phyloP scores from a whole-genome alignment of 495 filamentous ascomycete genomes.

The Xeromyces bisporus region DNA sequence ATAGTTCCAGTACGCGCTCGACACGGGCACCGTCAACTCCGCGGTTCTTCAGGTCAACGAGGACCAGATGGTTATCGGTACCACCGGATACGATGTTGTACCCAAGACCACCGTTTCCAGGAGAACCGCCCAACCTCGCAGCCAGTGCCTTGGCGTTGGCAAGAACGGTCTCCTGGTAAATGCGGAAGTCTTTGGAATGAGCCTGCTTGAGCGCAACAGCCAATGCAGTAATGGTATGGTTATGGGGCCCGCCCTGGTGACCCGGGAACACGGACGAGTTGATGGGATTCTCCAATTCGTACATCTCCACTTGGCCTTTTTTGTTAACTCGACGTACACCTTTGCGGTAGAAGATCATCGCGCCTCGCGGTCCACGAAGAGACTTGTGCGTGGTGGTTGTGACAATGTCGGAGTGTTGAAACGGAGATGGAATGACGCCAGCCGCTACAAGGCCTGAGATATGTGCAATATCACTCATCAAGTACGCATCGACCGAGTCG shows the following conservation, averaged over 20 bases:
- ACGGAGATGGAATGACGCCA: conserved; percentile 78
- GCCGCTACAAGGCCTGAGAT: conserved; percentile 89
- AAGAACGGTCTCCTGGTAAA: conserved; percentile 78
- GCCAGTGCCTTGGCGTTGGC: conserved; percentile 77
- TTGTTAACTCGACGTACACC: conserved; percentile 79
- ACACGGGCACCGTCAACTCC: conserved; percentile 84
- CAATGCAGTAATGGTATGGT: conserved; percentile 94
- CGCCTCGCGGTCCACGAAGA: conserved; percentile 81
- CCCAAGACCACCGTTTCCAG: conserved; percentile 60
- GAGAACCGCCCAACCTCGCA: conserved; percentile 50
- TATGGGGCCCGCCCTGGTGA: conserved; percentile 95
- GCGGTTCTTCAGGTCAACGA: conserved; percentile 87
- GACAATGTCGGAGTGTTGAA: conserved; percentile 77
- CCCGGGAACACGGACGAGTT: conserved; percentile 98
- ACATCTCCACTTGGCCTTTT: conserved; percentile 66
- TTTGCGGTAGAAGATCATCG: conserved; percentile 96
- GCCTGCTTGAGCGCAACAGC: conserved; percentile 89
- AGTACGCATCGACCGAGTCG: conserved; percentile 80
- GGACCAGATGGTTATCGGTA: conserved; percentile 92
- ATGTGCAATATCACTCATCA: conserved; percentile 94
- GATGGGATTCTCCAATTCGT: conserved; percentile 87
- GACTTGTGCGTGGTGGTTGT: conserved; percentile 99
- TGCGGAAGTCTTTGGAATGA: conserved; percentile 69
- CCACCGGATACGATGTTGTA: conserved; percentile 86
- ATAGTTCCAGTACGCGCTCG: conserved; percentile 84